Evolutionary conservation across 2,329 filamentous ascomycete species (phyloP).

Genomic region (Exserohilum rostratum): DNA sequence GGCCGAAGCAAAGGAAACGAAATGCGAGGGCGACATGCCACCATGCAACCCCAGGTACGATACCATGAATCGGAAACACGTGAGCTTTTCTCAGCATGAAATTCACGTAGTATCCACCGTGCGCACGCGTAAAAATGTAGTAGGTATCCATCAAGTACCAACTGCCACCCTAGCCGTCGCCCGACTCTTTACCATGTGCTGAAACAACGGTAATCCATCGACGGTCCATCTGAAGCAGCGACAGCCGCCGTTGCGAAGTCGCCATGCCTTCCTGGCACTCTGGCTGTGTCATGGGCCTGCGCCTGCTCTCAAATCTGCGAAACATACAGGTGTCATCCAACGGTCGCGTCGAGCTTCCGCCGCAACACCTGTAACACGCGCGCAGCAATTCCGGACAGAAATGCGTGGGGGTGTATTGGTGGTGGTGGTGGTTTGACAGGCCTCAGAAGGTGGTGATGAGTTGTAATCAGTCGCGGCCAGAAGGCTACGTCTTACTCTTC

Average conservation of each 20-base stretch:
- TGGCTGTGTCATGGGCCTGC: constrained; percentile 16
- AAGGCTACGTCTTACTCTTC: constrained; percentile 17
- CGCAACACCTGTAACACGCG: constrained; percentile 1
- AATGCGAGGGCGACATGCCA: neutral
- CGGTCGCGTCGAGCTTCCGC: constrained; percentile 14
- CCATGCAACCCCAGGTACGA: constrained; percentile 3
- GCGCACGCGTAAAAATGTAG: too few relatives aligned
- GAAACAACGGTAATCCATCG: constrained; percentile 19
- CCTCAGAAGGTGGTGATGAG: constrained; percentile 25
- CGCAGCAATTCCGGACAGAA: constrained; percentile 4
- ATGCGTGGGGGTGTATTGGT: too few relatives aligned
- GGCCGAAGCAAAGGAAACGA: neutral
- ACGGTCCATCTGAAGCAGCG: constrained; percentile 17
- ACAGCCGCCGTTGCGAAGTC: constrained; percentile 10
- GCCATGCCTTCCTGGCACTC: constrained; percentile 16
- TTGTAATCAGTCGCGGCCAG: constrained; percentile 26
- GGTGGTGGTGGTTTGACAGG: constrained; percentile 19
- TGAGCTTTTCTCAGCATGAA: constrained; percentile 6
- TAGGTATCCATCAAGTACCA: too few relatives aligned
- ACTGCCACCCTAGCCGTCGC: neutral
- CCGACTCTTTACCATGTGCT: constrained; percentile 5
- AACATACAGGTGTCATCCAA: constrained; percentile 13
- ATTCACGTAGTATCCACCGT: too few relatives aligned
- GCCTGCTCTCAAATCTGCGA: constrained; percentile 15
- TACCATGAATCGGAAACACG: constrained; percentile 3